Evolutionary conservation across 306 rosid genomes (phyloP).

Genomic region (Adenanthera pavonina): DNA sequence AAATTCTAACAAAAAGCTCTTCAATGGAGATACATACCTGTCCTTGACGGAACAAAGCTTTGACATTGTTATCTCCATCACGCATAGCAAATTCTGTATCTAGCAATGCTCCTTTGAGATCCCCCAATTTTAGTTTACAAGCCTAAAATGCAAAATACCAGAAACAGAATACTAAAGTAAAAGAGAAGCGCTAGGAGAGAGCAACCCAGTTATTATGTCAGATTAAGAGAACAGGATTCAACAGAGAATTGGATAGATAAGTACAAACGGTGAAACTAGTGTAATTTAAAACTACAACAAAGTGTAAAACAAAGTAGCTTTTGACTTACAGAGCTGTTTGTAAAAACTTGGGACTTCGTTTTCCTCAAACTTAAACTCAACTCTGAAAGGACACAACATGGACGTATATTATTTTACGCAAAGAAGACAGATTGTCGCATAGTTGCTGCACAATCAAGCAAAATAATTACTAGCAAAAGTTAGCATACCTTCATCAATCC

Average conservation of each 20-base stretch:
- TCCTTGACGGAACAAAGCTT: slow-evolving; percentile 96
- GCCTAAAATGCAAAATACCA: slow-evolving; percentile 58
- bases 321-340: slow-evolving; percentile 90
- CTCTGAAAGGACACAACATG: slow-evolving; percentile 55
- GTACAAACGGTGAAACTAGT: neutral
- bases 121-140: slow-evolving; percentile 87
- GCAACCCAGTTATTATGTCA: slow-evolving; percentile 22
- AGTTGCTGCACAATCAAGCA: slow-evolving; percentile 15
- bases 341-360: slow-evolving; percentile 85
- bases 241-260: slow-evolving; percentile 9
- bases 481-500: slow-evolving; percentile 80
- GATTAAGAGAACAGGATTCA: slow-evolving; percentile 25
- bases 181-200: slow-evolving; percentile 7
- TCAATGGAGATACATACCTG: slow-evolving; percentile 65
- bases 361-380: slow-evolving; percentile 77
- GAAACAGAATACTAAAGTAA: neutral
- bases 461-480: slow-evolving; percentile 2
- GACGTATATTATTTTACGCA: slow-evolving; percentile 12
- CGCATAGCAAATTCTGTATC: slow-evolving; percentile 96
- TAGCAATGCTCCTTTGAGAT: slow-evolving; percentile 87
- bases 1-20: neutral
- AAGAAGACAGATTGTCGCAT: slow-evolving; percentile 1
- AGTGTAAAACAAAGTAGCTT: slow-evolving; percentile 22
- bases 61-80: slow-evolving; percentile 88
- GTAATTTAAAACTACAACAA: slow-evolving; percentile 21